phyloP scores from a whole-genome alignment of 2,329 filamentous ascomycete genomes.

The Cytospora leucostoma region DNA sequence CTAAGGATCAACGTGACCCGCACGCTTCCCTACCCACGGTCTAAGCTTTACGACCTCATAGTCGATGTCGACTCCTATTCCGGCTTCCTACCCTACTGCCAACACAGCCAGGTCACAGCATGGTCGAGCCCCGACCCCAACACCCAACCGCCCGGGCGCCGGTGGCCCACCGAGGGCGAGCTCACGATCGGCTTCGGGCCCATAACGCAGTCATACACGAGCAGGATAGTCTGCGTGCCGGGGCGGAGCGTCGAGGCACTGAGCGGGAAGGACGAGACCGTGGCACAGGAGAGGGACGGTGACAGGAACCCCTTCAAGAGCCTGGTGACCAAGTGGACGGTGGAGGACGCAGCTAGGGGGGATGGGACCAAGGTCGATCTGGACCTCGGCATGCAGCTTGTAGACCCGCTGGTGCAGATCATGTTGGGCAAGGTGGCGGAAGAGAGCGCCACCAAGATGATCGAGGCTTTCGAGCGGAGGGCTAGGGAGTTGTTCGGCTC shows the following conservation, averaged over 20 bases:
- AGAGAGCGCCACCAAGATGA: constrained; percentile 84
- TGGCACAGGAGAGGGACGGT: constrained; percentile 39
- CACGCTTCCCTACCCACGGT: constrained; percentile 72
- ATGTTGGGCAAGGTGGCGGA: constrained; percentile 80
- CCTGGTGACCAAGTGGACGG: constrained; percentile 69
- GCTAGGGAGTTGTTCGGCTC: constrained; percentile 61
- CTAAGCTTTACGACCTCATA: constrained; percentile 78
- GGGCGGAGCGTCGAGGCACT: constrained; percentile 74
- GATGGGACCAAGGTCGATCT: constrained; percentile 73
- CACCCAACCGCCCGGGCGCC: constrained; percentile 38
- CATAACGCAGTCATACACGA: constrained; percentile 82
- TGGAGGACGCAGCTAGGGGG: constrained; percentile 44
- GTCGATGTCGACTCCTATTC: constrained; percentile 85
- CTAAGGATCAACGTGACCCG: constrained; percentile 65
- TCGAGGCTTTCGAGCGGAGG: constrained; percentile 86
- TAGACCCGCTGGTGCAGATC: constrained; percentile 83
- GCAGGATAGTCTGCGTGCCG: constrained; percentile 75
- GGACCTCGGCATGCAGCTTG: constrained; percentile 78
- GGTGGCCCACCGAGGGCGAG: constrained; percentile 73
- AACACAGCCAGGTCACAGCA: constrained; percentile 71
- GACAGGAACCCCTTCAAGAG: constrained; percentile 56
- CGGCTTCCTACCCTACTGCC: constrained; percentile 90
- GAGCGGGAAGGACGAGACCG: constrained; percentile 57
- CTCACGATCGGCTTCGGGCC: constrained; percentile 84
- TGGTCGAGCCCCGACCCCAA: constrained; percentile 61